Conservation (phyloP, 352 stramenopile genomes). For the Blastocystis sp. region DNA sequence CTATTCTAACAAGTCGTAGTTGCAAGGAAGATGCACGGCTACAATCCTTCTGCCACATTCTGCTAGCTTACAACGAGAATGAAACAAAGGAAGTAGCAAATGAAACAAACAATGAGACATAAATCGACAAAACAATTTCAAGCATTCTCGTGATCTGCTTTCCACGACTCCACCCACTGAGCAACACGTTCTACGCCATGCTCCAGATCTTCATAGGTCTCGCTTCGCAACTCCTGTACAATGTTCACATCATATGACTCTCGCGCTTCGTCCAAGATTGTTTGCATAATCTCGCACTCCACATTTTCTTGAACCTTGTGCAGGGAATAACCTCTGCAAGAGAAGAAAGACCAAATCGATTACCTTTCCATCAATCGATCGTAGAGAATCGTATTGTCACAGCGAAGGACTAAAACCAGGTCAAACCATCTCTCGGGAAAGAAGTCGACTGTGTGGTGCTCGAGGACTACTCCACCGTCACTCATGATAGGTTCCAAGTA, state of each 20-base stretch:
- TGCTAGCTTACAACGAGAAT: not conserved
- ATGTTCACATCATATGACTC: conserved; percentile 87
- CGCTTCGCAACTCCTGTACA: conserved; percentile 86
- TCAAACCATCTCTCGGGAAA: conserved; percentile 83
- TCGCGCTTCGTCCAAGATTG: conserved; percentile 87
- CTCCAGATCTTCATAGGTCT: conserved; percentile 90
- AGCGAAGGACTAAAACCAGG: conserved; percentile 76
- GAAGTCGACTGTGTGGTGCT: conserved; percentile 83
- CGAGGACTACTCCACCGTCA: conserved; percentile 74
- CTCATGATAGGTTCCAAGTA: conserved; percentile 79
- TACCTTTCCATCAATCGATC: conserved; percentile 73
- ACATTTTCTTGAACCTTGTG: conserved; percentile 81
- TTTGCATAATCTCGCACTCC: conserved; percentile 71
- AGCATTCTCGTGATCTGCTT: conserved; percentile 67
- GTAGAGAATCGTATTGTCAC: conserved; percentile 81
- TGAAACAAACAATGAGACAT: conserved; percentile 26
- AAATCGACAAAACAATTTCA: conserved; percentile 35
- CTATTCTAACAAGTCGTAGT: not conserved
- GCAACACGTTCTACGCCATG: conserved; percentile 83
- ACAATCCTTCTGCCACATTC: not conserved
- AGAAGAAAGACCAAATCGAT: not conserved
- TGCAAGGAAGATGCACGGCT: not conserved
- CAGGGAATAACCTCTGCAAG: conserved; percentile 71
- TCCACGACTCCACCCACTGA: conserved; percentile 86
- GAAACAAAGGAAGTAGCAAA: too few relatives aligned